Base-by-base conservation (phyloP, 306 rosid species). In the Begonia fuchsioides region DNA sequence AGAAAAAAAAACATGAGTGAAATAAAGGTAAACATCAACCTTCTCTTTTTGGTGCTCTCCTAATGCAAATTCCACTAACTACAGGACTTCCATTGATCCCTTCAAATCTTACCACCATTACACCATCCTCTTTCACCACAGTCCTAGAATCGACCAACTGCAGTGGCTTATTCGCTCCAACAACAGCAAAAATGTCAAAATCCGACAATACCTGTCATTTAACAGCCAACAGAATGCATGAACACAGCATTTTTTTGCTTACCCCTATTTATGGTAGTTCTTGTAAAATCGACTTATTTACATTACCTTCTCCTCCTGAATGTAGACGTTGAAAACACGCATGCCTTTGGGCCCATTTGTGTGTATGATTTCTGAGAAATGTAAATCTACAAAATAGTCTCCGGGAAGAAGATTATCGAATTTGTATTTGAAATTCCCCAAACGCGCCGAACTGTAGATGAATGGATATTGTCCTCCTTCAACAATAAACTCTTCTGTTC, bases 301-400 rank as follows among this genome's bases (percentile, higher is more conserved):
- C 17, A 13, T 68, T 62, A 51, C 95, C 87, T 78, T 78, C 46
- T 86, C 87, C 45, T 78, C 87, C 69, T 86, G 93, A 57, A 86
- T 62, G 62, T 73, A 81, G 17, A 81, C 80, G 56, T 86, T 61
- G 68, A 86, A 86, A 11, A 78, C 74, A 63, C 95, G 64, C 78
- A 86, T 78, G 64, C 95, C 93, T 76, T 76, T 81, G 12, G 95
- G 95, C 40, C 95, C 95, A 43, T 76, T 78, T 16, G 69, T 76
- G 76, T 73, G 81, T 48, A 86, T 76, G 43, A 86, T 86, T 61
- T 86, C 95, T 5, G 53, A 72, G 61, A 86, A 86, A 73, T 86
- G 93, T 60, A 86, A 79, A 69, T 86, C 95, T 13, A 86, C 63
- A 56, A 54, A 17, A 58, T 75, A 86, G 58, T 81, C 68, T 60